Percentiles rank a stretch among this genome's conserved stretches.
Evolutionary conservation across 345 rosid species (phyloP).

Genomic region (Aegle marmelos): DNA sequence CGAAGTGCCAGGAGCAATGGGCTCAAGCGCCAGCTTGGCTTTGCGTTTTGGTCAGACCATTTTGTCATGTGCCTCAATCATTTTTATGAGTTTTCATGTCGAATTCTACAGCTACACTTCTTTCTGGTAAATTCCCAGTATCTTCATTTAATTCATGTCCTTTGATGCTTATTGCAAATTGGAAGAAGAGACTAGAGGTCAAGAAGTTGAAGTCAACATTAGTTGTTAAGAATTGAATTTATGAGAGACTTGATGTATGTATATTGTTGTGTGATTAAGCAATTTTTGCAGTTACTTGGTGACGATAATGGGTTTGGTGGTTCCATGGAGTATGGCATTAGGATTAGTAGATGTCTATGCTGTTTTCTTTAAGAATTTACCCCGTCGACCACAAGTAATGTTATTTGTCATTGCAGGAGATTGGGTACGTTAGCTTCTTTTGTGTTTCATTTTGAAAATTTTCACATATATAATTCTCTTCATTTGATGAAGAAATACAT

Average conservation of each 20-base stretch:
- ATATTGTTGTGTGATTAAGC: too few relatives aligned
- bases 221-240: too few relatives aligned
- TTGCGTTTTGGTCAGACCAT: constrained; percentile 55
- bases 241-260: too few relatives aligned
- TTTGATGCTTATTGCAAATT: background rate
- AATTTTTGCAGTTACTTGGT: constrained; percentile 52
- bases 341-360: constrained; percentile 59
- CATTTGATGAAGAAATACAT: background rate
- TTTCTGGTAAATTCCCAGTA: constrained; percentile 41
- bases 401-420: constrained; percentile 51
- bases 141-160: too few relatives aligned
- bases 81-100: constrained; percentile 51
- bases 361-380: constrained; percentile 34
- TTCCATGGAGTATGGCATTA: constrained; percentile 61
- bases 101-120: constrained; percentile 59
- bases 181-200: background rate
- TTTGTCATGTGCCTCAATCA: constrained; percentile 54
- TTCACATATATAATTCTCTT: background rate
- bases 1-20: constrained; percentile 44
- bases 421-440: constrained; percentile 33
- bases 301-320: constrained; percentile 62
- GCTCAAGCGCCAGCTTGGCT: constrained; percentile 55
- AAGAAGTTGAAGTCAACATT: background rate
- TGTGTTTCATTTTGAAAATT: background rate
- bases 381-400: constrained; percentile 42